Conservation (phyloP, 1,284 basidiomycete species). For the Leccinum fuscescens region DNA sequence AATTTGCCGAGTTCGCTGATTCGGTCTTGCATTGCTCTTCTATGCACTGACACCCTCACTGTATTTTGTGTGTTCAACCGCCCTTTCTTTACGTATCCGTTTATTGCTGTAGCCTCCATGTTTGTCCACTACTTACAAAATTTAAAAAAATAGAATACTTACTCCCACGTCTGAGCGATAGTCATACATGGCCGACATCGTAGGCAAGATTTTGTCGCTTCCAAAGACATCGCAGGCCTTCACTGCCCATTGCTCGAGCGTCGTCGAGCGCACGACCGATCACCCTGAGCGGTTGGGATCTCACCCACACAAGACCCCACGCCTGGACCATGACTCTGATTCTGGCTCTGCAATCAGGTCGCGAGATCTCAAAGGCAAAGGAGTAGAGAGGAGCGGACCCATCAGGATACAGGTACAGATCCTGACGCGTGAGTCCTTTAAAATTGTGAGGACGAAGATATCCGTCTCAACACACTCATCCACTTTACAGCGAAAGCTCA, state of each 20-base stretch:
- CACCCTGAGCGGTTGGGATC: constrained; percentile 42
- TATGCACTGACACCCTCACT: background rate
- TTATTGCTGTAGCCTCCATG: background rate
- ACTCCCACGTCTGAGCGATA: background rate
- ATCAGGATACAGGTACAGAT: constrained; percentile 46
- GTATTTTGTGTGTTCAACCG: background rate
- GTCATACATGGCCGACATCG: constrained; percentile 24
- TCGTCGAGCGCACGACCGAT: constrained; percentile 29
- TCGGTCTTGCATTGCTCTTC: background rate
- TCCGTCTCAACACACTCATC: constrained; percentile 2
- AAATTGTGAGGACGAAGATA: background rate
- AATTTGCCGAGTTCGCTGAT: background rate
- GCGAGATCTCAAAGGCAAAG: constrained; percentile 31
- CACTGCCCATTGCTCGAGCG: constrained; percentile 38
- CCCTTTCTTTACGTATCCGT: too few species aligned
- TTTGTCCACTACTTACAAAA: background rate
- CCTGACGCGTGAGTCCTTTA: constrained; percentile 35
- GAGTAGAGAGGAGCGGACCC: constrained; percentile 33
- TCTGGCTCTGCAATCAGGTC: constrained; percentile 60
- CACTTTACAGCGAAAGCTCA: constrained; percentile 12
- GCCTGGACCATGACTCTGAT: constrained; percentile 61
- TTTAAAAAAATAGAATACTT: background rate
- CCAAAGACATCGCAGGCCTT: constrained; percentile 57
- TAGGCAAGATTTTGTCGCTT: constrained; percentile 43
- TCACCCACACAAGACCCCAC: constrained; percentile 65